Percentiles rank a stretch among this genome's conserved stretches.
phyloP scores from a whole-genome alignment of 805 yeast genomes.

The Candida easanensis region DNA sequence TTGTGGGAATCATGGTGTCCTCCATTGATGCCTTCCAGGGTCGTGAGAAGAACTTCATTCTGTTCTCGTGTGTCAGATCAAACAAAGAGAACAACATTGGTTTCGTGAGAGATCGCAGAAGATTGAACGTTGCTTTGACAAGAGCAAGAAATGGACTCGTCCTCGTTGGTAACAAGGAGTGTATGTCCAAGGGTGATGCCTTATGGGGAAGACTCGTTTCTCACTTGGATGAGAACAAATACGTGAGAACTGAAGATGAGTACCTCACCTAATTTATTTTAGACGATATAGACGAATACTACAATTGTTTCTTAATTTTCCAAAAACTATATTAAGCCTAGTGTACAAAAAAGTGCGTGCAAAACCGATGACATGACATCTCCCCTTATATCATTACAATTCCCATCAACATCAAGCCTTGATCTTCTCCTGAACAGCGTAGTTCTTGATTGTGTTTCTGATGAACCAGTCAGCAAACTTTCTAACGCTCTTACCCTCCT shows the following conservation, averaged over 20 bases:
- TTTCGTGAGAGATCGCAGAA: constrained; percentile 55
- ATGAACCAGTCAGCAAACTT: constrained; percentile 50
- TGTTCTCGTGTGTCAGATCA: constrained; percentile 74
- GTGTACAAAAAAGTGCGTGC: too few relatives aligned
- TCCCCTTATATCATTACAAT: too few relatives aligned
- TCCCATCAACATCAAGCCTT: constrained; percentile 12
- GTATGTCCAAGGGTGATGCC: constrained; percentile 36
- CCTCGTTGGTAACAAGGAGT: constrained; percentile 55
- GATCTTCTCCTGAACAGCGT: constrained; percentile 39
- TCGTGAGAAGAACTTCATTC: constrained; percentile 73
- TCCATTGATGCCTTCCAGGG: constrained; percentile 89
- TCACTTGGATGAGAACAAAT: constrained; percentile 33
- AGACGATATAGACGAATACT: too few relatives aligned
- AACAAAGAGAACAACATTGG: constrained; percentile 53
- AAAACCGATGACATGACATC: too few relatives aligned
- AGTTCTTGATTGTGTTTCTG: constrained; percentile 44
- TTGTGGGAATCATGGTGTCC: constrained; percentile 46
- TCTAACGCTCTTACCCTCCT: constrained; percentile 43
- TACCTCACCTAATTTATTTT: too few relatives aligned
- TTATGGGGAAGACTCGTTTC: constrained; percentile 51
- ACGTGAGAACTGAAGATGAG: too few relatives aligned
- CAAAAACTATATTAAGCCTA: too few relatives aligned
- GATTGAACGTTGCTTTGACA: constrained; percentile 72
- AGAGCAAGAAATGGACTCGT: constrained; percentile 59
- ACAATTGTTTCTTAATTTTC: too few relatives aligned